Evolutionary conservation across 306 rosid genomes (phyloP), one percentile per base, ranked within the genome.

Genomic region (Dalbergia oliveri): DNA sequence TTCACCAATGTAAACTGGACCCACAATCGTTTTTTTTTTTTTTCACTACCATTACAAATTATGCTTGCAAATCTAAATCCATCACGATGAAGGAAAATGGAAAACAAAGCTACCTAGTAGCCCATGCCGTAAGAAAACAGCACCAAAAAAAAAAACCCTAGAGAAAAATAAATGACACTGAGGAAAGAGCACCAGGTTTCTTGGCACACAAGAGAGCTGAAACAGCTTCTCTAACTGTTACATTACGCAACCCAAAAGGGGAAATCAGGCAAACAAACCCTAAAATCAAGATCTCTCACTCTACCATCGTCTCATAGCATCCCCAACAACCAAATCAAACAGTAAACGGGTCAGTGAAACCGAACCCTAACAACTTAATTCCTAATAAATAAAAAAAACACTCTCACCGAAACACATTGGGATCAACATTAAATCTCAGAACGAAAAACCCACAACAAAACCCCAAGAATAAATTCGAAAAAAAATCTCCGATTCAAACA

Each of bases 291-390:
- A 77, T 75, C 65, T n/a, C 16, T 50, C 12, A 19, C 72, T 21
- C 39, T 5, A 59, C 7, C 64, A 69, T 51, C 13, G 5, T 73
- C 33, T 54, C 61, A 19, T 26, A 41, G 63, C 9, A 41, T 50
- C 65, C 63, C 69, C 53, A 65, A 56, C 68, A 71, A 70, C 15
- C 50, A 79, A 69, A 75, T 69, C 76, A 69, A 82, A 75, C 82
- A 69, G 61, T 43, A 59, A n/a, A 43, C 2, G n/a, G 43, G 26
- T 49, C 44, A 37, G 74, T 14, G 10, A 66, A 71, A 53, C 82
- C 72, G 14, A 43, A 56, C 49, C 18, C 60, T 13, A 76, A 66
- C 19, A 56, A 45, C 33, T 31, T 4, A 64, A 44, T 3, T 16
- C 13, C 14, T 4, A 35, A 58, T 2, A 47, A 66, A 18, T 7